phyloP scores from a whole-genome alignment of 1,139 yeast genomes.

The Hyphopichia fennica region DNA sequence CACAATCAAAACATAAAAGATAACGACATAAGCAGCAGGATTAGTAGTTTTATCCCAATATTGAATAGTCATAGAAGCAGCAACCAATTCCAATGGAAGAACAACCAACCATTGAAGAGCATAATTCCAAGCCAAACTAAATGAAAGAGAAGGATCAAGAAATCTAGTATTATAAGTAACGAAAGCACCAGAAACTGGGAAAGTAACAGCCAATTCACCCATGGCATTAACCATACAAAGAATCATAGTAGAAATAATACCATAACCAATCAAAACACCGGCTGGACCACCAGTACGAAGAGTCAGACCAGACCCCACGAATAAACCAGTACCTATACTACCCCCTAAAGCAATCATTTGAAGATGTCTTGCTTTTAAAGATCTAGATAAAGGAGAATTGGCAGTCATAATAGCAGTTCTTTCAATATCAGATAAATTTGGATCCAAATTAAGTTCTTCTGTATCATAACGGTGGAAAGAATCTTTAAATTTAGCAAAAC shows the following conservation, averaged over 20 bases:
- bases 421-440: conserved; percentile 65
- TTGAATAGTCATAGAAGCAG: conserved; percentile 36
- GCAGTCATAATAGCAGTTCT: conserved; percentile 67
- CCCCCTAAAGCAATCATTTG: conserved; percentile 91
- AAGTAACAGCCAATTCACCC: conserved; percentile 36
- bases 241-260: conserved; percentile 42
- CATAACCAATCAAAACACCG: conserved; percentile 65
- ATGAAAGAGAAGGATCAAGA: conserved; percentile 36
- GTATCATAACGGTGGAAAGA: conserved; percentile 58
- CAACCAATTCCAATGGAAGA: conserved; percentile 39
- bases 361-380: conserved; percentile 63
- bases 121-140: conserved; percentile 45
- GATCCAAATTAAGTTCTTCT: conserved; percentile 58
- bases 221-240: conserved; percentile 55
- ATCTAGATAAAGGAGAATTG: conserved; percentile 66
- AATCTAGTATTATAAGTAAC: conserved; percentile 39
- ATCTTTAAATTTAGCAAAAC: conserved; percentile 49
- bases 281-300: conserved; percentile 71
- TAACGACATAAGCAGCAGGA: conserved; percentile 31
- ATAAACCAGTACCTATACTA: conserved; percentile 78
- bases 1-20: conserved; percentile 30
- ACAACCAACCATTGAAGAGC: conserved; percentile 42
- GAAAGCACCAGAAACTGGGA: conserved; percentile 42
- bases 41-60: conserved; percentile 27
- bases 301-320: conserved; percentile 65